Evolutionary conservation across 805 yeast genomes (phyloP).

Genomic region (Diddensiella santjacobensis): DNA sequence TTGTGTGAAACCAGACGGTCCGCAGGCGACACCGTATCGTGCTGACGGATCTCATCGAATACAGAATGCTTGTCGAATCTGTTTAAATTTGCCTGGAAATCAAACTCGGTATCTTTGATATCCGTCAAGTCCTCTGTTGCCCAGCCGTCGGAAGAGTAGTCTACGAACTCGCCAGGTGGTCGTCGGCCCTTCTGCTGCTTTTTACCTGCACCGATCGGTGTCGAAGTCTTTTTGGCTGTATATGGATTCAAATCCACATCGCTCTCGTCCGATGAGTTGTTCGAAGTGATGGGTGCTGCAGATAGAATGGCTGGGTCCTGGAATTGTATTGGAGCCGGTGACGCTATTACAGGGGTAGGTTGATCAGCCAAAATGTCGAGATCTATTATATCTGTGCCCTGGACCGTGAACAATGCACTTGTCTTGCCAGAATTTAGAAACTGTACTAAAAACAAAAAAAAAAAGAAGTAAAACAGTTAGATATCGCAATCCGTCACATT

Average conservation of each 20-base stretch:
- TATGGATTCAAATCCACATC: conserved; percentile 14
- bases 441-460: conserved; percentile 10
- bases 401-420: conserved; percentile 10
- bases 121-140: conserved; percentile 37
- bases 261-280: conserved; percentile 9
- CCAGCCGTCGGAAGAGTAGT: conserved; percentile 14
- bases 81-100: conserved; percentile 75
- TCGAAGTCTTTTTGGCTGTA: conserved; percentile 6
- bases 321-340: conserved; percentile 7
- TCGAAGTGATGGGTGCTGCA: background rate
- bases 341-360: background rate
- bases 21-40: conserved; percentile 57
- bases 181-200: conserved; percentile 1
- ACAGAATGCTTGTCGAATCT: conserved; percentile 79
- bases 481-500: conserved; percentile 1
- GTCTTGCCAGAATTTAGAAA: conserved; percentile 15
- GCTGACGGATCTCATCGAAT: conserved; percentile 66
- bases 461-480: background rate
- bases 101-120: conserved; percentile 64
- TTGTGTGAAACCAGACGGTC: conserved; percentile 75
- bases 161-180: background rate
- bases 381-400: conserved; percentile 21
- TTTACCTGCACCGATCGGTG: conserved; percentile 4
- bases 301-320: conserved; percentile 16
- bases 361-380: conserved; percentile 21